phyloP scores from a whole-genome alignment of 1,284 basidiomycete species.

The Ustilago tritici region DNA sequence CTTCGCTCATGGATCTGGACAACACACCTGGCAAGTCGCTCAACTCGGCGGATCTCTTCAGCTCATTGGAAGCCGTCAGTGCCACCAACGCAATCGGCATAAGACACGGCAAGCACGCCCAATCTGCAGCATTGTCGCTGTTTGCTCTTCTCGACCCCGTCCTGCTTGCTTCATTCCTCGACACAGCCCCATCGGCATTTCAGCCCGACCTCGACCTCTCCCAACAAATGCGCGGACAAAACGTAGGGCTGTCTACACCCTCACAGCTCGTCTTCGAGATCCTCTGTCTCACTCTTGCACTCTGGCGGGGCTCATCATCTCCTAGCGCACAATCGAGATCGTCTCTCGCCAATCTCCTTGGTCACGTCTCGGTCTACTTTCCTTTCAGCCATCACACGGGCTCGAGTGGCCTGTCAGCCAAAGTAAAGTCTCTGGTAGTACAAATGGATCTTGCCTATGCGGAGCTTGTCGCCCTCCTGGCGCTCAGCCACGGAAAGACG shows the following conservation, averaged over 20 bases:
- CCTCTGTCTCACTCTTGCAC: conserved; percentile 29
- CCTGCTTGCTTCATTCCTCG: conserved; percentile 46
- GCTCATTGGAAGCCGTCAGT: conserved; percentile 17
- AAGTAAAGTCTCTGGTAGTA: conserved; percentile 29
- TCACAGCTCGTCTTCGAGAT: conserved; percentile 44
- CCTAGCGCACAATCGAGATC: conserved; percentile 11
- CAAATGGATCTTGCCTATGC: conserved; percentile 54
- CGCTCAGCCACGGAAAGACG: conserved; percentile 19
- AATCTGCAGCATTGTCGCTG: conserved; percentile 38
- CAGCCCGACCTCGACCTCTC: conserved; percentile 46
- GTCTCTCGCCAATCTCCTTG: conserved; percentile 38
- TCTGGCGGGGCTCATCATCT: conserved; percentile 39
- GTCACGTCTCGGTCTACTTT: conserved; percentile 52
- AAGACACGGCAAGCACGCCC: background rate
- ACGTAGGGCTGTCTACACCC: conserved; percentile 31
- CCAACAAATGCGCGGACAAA: conserved; percentile 37
- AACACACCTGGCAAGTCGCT: conserved; percentile 13
- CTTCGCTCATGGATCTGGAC: conserved; percentile 33
- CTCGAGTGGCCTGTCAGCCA: conserved; percentile 36
- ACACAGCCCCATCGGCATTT: conserved; percentile 50
- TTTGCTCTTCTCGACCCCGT: conserved; percentile 33
- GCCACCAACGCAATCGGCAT: background rate
- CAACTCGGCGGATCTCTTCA: conserved; percentile 18
- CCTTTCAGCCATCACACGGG: conserved; percentile 49
- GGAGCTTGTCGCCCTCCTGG: conserved; percentile 48